phyloP scores from a whole-genome alignment of 1,284 basidiomycete genomes.

The Termitomyces sp. region DNA sequence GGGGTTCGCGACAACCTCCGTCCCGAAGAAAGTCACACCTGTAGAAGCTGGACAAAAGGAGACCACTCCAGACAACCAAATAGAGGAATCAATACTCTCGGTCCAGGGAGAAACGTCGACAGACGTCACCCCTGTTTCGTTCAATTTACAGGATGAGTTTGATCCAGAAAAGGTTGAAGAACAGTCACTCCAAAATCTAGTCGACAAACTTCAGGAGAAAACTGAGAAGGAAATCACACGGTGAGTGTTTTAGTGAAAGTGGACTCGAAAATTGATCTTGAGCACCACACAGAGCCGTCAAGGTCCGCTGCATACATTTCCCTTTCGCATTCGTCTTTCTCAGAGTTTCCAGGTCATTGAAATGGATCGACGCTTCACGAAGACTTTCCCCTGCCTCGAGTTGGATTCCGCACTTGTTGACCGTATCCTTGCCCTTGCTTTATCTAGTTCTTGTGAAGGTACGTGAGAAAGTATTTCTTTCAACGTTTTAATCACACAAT shows the following conservation, averaged over 20 bases:
- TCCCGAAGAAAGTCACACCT: constrained; percentile 70
- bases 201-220: constrained; percentile 84
- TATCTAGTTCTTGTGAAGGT: constrained; percentile 37
- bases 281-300: constrained; percentile 32
- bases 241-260: constrained; percentile 27
- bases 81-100: constrained; percentile 4
- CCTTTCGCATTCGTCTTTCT: not conserved
- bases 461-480: not conserved
- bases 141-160: constrained; percentile 23
- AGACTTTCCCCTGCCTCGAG: constrained; percentile 59
- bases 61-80: constrained; percentile 15
- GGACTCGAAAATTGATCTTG: not conserved
- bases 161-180: constrained; percentile 45
- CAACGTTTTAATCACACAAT: not conserved
- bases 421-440: constrained; percentile 51
- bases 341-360: constrained; percentile 62
- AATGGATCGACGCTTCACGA: constrained; percentile 75
- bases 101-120: constrained; percentile 5
- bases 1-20: constrained; percentile 86
- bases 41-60: constrained; percentile 25
- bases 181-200: constrained; percentile 54
- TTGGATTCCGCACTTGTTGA: constrained; percentile 59
- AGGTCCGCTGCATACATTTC: constrained; percentile 27
- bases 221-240: constrained; percentile 85
- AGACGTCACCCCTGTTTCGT: constrained; percentile 8